phyloP scores from a whole-genome alignment of 495 filamentous ascomycete genomes.

The Podospora sp. region DNA sequence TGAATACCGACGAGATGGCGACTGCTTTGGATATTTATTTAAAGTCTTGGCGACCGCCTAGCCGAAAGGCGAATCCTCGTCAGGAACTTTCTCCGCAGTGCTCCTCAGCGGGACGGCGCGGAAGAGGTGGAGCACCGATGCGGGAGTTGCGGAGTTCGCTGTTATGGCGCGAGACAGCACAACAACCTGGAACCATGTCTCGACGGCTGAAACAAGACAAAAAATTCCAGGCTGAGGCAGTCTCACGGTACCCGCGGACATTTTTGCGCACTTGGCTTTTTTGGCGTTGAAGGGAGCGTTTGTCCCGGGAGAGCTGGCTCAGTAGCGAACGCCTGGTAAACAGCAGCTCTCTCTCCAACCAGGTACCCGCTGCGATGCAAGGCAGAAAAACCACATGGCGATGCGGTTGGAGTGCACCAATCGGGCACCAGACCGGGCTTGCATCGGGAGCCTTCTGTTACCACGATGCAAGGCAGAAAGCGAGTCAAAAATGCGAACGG shows the following conservation, averaged over 20 bases:
- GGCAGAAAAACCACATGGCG: no score
- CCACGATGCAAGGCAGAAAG: no score
- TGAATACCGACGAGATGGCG: not conserved
- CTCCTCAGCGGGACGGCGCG: not conserved
- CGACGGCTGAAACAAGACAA: not conserved
- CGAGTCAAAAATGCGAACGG: no score
- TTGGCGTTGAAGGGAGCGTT: no score
- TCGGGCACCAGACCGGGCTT: not conserved
- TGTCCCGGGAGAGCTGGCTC: no score
- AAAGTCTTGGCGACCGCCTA: no score
- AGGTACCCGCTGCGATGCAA: constrained; percentile 11
- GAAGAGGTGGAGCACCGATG: not conserved
- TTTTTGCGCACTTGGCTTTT: not conserved
- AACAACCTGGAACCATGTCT: not conserved
- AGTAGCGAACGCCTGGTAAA: no score
- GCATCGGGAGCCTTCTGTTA: no score
- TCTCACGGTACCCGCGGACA: not conserved
- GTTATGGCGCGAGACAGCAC: not conserved
- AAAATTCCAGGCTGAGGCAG: not conserved
- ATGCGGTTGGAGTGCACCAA: no score
- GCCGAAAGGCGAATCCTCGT: not conserved
- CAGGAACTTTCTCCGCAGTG: not conserved
- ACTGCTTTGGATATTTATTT: not conserved
- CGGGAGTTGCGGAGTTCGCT: not conserved
- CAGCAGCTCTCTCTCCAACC: not conserved